Evolutionary conservation across 768 basidiomycete genomes (phyloP).

Genomic region (Rickenella mellea): DNA sequence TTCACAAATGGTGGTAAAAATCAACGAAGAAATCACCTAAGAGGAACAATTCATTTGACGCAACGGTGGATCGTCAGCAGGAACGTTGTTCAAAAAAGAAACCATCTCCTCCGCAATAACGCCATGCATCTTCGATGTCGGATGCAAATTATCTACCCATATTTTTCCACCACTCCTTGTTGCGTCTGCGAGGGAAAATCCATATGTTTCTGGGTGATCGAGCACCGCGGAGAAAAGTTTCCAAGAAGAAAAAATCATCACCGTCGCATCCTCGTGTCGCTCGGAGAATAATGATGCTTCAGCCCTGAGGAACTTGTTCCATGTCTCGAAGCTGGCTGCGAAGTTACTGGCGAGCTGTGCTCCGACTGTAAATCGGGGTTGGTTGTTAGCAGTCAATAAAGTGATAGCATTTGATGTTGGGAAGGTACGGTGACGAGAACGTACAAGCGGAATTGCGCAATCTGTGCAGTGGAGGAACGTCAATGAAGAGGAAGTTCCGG

Average conservation of each 20-base stretch:
- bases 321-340: background rate
- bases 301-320: background rate
- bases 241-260: constrained; percentile 15
- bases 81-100: constrained; percentile 23
- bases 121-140: constrained; percentile 40
- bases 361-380: background rate
- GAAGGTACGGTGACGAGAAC: background rate
- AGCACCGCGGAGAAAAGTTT: constrained; percentile 15
- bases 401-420: background rate
- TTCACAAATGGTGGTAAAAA: too few relatives aligned
- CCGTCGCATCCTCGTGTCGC: constrained; percentile 14
- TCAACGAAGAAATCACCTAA: too few relatives aligned
- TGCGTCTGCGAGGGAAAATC: constrained; percentile 26
- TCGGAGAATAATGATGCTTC: constrained; percentile 7
- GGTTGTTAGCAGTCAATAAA: background rate
- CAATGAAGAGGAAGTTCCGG: constrained; percentile 48
- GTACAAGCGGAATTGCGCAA: too few relatives aligned
- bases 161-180: constrained; percentile 26
- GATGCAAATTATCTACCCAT: constrained; percentile 47
- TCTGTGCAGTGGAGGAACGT: constrained; percentile 45
- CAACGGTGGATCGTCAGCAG: too few relatives aligned
- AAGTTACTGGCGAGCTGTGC: background rate
- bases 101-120: constrained; percentile 35
- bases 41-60: too few relatives aligned
- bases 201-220: constrained; percentile 27